These are phyloP conservation scores for Podospora conica DNA, from an alignment of 495 filamentous ascomycete genomes.

Conservation along the genomic window DNA sequence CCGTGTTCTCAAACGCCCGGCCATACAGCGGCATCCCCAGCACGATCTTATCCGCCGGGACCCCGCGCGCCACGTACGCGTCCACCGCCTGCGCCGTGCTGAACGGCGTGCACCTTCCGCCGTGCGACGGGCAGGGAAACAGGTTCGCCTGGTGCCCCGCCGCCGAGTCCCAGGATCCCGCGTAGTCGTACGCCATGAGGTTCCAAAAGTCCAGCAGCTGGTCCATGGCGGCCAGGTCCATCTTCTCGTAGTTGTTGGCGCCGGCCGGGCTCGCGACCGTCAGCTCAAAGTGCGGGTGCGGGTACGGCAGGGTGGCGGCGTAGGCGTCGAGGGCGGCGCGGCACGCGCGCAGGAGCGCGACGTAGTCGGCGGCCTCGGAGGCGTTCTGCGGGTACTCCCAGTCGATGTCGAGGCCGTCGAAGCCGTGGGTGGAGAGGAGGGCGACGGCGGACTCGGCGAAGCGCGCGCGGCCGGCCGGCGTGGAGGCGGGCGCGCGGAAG, in stretches of 20 bases:
- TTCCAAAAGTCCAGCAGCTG: slow-evolving; percentile 88
- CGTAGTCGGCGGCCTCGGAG: slow-evolving; percentile 65
- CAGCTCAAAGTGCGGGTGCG: slow-evolving; percentile 62
- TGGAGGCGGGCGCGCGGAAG: slow-evolving; percentile 69
- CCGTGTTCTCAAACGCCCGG: slow-evolving; percentile 71
- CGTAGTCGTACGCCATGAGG: slow-evolving; percentile 80
- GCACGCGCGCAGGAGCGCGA: slow-evolving; percentile 62
- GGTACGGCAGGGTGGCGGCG: slow-evolving; percentile 37
- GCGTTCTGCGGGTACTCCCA: slow-evolving; percentile 54
- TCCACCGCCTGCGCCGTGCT: slow-evolving; percentile 61
- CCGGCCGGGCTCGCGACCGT: slow-evolving; percentile 70
- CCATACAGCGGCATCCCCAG: slow-evolving; percentile 92
- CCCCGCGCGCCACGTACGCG: slow-evolving; percentile 60
- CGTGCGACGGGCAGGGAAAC: slow-evolving; percentile 47
- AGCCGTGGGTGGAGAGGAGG: slow-evolving; percentile 52
- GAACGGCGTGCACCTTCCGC: slow-evolving; percentile 59
- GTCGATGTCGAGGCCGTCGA: slow-evolving; percentile 58
- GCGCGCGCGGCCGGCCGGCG: slow-evolving; percentile 49
- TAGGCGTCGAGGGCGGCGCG: slow-evolving; percentile 57
- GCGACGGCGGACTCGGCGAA: slow-evolving; percentile 64
- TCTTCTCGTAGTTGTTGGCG: slow-evolving; percentile 65
- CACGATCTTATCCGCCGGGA: slow-evolving; percentile 65
- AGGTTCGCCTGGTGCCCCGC: slow-evolving; percentile 83
- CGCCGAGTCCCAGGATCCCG: slow-evolving; percentile 67
- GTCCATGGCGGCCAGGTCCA: slow-evolving; percentile 71